Evolutionary conservation across 1,139 yeast species (phyloP), one percentile per base, ranked within the genome.

Genomic region (Yamadazyma dushanensis): DNA sequence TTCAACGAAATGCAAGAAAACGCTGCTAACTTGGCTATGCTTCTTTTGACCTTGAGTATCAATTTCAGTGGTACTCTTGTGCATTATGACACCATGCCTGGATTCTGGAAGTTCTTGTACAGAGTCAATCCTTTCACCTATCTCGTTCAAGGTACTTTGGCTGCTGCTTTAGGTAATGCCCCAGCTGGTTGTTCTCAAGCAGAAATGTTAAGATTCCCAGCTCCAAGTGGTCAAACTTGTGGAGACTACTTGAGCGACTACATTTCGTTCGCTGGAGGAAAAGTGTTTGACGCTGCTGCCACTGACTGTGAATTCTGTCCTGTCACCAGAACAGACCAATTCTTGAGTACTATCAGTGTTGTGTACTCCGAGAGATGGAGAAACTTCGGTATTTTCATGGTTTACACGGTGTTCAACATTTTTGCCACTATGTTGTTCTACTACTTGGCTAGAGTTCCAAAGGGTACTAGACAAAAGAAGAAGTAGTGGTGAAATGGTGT

Each of bases 11-110:
- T 77, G 33, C 80, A 80, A 11, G 85, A 80, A 34, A 78, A 83
- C 39, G 95, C 90, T 32, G 89, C 86, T 41, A 82, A 83, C 52
- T 49, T 81, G 39, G 77, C 81, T 3, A 66, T 76, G 22, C 55
- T 84, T 56, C 53, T 81, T 50, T 83, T 81, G 59, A 31, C 43
- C 9, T 61, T 84, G 71, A 70, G 81, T 42, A 64, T 85, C 57
- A 73, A 78, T 38, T 86, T 87, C 77, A 81, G 90, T 64, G 95
- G 95, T 74, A 92, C 83, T 27, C 63, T 86, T 59, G 83, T 77
- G 10, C 70, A 80, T 26, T 76, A 81, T 21, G 53, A 61, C n/a
- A 63, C 62, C 10, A 60, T 84, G 63, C 67, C 66, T 15, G 57
- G 66, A 4, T 64, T 65, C 55, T 67, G 73, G 73, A 66, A 66